Percentiles rank a stretch among this genome's conserved stretches.
These are phyloP conservation scores for Trichopus zeylanicus DNA, from an alignment of 116 monocot genomes.

Conservation along the genomic window DNA sequence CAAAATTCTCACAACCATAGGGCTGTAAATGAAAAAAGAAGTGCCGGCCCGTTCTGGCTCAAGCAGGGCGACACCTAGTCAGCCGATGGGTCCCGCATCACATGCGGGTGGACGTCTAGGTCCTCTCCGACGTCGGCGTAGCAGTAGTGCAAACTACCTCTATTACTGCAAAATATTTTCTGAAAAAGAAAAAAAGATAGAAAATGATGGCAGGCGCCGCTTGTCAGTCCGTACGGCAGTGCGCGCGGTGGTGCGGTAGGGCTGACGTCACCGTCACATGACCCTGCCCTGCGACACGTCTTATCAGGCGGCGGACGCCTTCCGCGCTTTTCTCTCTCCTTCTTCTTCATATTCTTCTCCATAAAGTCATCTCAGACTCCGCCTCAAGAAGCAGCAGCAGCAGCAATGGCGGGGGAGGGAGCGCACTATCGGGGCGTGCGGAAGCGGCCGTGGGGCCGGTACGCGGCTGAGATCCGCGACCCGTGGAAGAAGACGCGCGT, in stretches of 20 bases:
- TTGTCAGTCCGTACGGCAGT: slow-evolving; percentile 26
- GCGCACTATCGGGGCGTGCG: slow-evolving; percentile 24
- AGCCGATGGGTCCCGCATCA: no score
- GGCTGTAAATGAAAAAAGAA: no score
- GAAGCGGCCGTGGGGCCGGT: slow-evolving; percentile 33
- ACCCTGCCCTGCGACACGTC: slow-evolving; percentile 39
- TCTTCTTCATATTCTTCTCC: not conserved
- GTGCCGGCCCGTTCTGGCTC: no score
- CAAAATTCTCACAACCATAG: no score
- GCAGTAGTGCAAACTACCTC: no score
- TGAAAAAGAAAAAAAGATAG: not conserved
- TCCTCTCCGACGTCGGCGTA: no score
- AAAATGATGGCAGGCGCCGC: slow-evolving; percentile 25
- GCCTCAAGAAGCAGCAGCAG: not conserved
- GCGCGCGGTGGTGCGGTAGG: slow-evolving; percentile 18
- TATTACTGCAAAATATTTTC: no score
- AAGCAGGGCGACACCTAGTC: no score
- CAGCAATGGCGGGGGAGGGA: not conserved
- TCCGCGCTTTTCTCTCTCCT: slow-evolving; percentile 12
- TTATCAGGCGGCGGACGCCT: slow-evolving; percentile 43
- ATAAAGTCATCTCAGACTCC: not conserved
- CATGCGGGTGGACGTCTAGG: no score
- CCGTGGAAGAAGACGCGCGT: slow-evolving; percentile 30
- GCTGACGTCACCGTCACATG: slow-evolving; percentile 37
- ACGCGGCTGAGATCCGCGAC: slow-evolving; percentile 41